Conservation (phyloP, 768 basidiomycete genomes). For the Lactarius sp. region DNA sequence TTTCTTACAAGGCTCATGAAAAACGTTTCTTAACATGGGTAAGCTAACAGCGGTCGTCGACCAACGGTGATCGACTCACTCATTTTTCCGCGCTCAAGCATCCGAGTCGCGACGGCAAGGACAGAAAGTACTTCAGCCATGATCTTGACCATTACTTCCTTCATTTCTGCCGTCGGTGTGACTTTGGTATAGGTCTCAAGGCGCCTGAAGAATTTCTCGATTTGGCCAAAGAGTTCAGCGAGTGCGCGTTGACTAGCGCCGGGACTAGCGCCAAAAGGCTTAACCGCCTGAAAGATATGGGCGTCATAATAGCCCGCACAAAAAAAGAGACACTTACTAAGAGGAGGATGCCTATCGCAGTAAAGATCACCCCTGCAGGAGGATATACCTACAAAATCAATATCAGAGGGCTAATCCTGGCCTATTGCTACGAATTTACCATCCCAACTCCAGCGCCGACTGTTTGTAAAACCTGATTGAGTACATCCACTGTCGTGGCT, state of each 20-base stretch:
- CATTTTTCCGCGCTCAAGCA: neutral
- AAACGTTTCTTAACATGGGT: neutral
- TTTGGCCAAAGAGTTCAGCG: neutral
- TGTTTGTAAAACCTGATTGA: neutral
- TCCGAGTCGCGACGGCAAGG: no score
- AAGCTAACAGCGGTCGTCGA: neutral
- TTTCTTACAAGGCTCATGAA: neutral
- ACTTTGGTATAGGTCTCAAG: neutral
- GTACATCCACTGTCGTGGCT: neutral
- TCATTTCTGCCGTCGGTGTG: neutral
- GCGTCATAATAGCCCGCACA: neutral
- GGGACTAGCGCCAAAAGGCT: neutral
- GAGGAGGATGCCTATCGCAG: neutral
- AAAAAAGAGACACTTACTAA: neutral
- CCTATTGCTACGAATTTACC: neutral
- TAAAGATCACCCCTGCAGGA: neutral
- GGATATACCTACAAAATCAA: no score
- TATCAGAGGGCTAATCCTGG: no score
- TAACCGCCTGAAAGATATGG: neutral
- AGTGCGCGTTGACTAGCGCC: neutral
- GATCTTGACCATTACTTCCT: neutral
- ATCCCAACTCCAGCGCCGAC: neutral
- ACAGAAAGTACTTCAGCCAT: no score
- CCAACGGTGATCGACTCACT: neutral
- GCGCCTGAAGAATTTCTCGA: neutral